These are phyloP conservation scores for Penicillium sp. DNA, from an alignment of 2,329 filamentous ascomycete species.

Conservation along the genomic window DNA sequence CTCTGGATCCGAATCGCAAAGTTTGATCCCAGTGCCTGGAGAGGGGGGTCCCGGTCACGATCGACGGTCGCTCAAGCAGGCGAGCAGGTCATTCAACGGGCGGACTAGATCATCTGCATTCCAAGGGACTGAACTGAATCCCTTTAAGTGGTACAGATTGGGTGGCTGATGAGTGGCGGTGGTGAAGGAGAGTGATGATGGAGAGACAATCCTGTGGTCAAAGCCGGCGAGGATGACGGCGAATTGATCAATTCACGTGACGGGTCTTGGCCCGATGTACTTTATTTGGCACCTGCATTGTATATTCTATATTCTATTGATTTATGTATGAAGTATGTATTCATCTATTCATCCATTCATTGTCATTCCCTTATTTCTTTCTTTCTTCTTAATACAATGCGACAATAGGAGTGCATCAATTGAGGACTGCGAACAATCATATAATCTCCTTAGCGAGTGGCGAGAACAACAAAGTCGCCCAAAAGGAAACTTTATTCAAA, in stretches of 20 bases:
- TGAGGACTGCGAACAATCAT: background rate
- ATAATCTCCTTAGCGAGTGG: background rate
- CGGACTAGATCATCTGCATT: constrained; percentile 36
- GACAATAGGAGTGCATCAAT: background rate
- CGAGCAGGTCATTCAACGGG: constrained; percentile 34
- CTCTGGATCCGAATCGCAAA: constrained; percentile 20
- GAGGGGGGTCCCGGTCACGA: constrained; percentile 30
- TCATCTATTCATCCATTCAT: background rate
- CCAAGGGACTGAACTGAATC: constrained; percentile 23
- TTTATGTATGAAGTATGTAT: background rate
- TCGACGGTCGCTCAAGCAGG: constrained; percentile 36
- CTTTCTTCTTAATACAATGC: background rate
- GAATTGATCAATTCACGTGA: constrained; percentile 10
- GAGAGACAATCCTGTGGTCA: constrained; percentile 15
- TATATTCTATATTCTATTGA: background rate
- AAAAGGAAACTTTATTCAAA: background rate
- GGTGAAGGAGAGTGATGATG: constrained; percentile 19
- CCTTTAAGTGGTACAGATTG: constrained; percentile 13
- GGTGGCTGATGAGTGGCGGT: constrained; percentile 17
- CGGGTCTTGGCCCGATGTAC: constrained; percentile 4
- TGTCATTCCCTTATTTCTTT: background rate
- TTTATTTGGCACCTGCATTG: constrained; percentile 10
- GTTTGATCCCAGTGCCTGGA: constrained; percentile 21
- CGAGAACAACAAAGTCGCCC: background rate
- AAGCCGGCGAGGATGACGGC: constrained; percentile 19